Base-by-base conservation (phyloP, 2,329 filamentous ascomycete genomes). In the Penicillium sp. region DNA sequence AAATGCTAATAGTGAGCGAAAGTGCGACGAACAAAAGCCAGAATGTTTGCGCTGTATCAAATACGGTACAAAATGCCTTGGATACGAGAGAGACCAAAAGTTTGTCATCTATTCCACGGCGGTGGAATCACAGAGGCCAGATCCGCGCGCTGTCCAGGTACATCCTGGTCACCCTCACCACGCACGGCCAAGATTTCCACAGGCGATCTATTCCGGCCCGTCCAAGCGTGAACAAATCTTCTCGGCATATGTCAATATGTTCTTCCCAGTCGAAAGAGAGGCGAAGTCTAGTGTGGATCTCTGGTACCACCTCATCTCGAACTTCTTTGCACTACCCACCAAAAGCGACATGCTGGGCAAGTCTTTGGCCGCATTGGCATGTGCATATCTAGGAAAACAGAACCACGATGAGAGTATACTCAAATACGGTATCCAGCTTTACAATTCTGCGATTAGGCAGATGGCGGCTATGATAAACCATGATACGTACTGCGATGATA, bases 41-140 rank as follows among this genome's bases (percentile, higher is more conserved):
- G 51, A 53, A 28, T 53, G 51, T 16, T 28, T 29, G 23, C 51
- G 51, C 14, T 53, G 51, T 29, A 45, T 48, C 13, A 53, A 53
- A 18, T 33, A 33, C 33, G 45, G 45, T 1, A 24, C 40, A 1
- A 43, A 43, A 18, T 53, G 51, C 26, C 21, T 36, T 18, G 51
- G 51, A 8, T 53, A 53, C 29, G 51, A 44, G 3, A 34, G 39
- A 45, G 51, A 48, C 23, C 44, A 36, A 6, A 42, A 37, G 14
- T 48, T 53, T 28, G 45, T 45, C 9, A 31, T 53, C 13, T 42
- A 53, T 44, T 23, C 34, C 14, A 36, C 37, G 4, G 9, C 50
- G 14, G 18, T 16, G n/a, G 34, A 18, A 19, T 34, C 44, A 9
- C 37, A 52, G 34, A 9, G 18, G 13, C 24, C 33, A 11, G 36